A percentile compares a stretch with the other conserved stretches of the same genome.
phyloP scores from a whole-genome alignment of 2,329 filamentous ascomycete species.

The Hypoxylon rubiginosum region DNA sequence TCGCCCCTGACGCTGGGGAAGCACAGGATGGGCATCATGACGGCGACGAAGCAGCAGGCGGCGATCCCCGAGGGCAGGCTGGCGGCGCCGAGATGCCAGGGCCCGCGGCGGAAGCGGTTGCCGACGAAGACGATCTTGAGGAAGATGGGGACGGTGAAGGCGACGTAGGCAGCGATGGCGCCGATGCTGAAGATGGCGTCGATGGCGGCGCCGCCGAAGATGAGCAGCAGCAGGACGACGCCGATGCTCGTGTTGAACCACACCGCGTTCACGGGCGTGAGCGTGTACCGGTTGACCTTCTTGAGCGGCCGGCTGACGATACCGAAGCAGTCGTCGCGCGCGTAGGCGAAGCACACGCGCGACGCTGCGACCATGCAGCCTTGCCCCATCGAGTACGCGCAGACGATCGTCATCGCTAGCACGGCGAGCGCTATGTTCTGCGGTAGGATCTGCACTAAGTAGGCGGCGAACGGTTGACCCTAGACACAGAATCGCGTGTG shows the following conservation, averaged over 20 bases:
- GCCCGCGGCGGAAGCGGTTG: constrained; percentile 73
- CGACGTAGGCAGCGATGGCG: constrained; percentile 75
- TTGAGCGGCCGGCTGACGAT: constrained; percentile 67
- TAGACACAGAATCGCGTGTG: constrained; percentile 14
- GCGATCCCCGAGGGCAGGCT: constrained; percentile 69
- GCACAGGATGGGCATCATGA: constrained; percentile 78
- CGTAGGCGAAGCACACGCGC: constrained; percentile 79
- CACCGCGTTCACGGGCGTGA: constrained; percentile 78
- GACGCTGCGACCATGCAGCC: constrained; percentile 77
- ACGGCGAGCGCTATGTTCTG: constrained; percentile 72
- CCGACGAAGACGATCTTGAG: constrained; percentile 72
- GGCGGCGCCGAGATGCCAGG: constrained; percentile 75
- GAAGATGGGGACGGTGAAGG: constrained; percentile 70
- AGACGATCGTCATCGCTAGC: constrained; percentile 75
- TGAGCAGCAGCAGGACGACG: constrained; percentile 71
- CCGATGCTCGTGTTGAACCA: constrained; percentile 75
- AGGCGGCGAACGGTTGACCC: constrained; percentile 77
- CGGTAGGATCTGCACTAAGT: constrained; percentile 74
- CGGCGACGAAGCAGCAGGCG: constrained; percentile 70
- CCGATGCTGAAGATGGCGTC: constrained; percentile 79
- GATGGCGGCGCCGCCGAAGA: constrained; percentile 74
- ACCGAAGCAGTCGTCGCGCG: constrained; percentile 78
- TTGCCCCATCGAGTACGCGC: constrained; percentile 79
- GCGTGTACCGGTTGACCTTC: constrained; percentile 69
- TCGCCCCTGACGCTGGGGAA: constrained; percentile 70